Conservation (phyloP, 75 land plant species). For the Larix kaempferi region DNA sequence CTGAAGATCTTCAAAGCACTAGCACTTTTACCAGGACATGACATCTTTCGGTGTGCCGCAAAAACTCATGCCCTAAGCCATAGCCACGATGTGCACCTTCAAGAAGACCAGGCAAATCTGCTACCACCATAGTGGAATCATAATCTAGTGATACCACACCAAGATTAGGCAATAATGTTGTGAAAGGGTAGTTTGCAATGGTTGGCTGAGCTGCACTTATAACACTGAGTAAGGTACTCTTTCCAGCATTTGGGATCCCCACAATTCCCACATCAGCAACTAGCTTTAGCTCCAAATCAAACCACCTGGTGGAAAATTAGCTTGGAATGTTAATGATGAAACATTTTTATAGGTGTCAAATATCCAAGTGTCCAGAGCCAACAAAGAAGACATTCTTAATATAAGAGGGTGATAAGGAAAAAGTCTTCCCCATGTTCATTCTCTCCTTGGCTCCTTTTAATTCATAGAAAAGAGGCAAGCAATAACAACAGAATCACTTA, state of each 20-base stretch:
- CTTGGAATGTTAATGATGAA: not conserved
- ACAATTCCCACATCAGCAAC: constrained; percentile 99
- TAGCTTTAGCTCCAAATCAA: constrained; percentile 92
- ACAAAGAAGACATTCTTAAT: not conserved
- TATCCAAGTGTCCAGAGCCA: not conserved
- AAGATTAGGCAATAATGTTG: constrained; percentile 88
- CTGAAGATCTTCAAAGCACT: not conserved
- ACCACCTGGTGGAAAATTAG: constrained; percentile 68
- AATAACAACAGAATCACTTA: not conserved
- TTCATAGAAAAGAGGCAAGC: not conserved
- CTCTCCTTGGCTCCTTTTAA: not conserved
- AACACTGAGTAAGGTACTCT: constrained; percentile 91
- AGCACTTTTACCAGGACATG: constrained; percentile 68
- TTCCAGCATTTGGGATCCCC: constrained; percentile 98
- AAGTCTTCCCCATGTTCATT: not conserved
- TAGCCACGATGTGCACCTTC: constrained; percentile 95
- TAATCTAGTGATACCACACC: constrained; percentile 90
- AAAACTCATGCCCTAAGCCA: constrained; percentile 96
- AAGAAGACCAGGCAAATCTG: constrained; percentile 95
- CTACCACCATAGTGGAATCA: constrained; percentile 91
- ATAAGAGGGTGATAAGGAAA: not conserved
- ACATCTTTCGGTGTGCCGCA: constrained; percentile 95
- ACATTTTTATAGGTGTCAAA: not conserved
- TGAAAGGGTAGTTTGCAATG: constrained; percentile 94
- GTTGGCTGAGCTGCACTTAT: constrained; percentile 91